A percentile compares a stretch with the other conserved stretches of the same genome.
Evolutionary conservation across 495 filamentous ascomycete genomes (phyloP).

Genomic region (Penicillium cataractarum): DNA sequence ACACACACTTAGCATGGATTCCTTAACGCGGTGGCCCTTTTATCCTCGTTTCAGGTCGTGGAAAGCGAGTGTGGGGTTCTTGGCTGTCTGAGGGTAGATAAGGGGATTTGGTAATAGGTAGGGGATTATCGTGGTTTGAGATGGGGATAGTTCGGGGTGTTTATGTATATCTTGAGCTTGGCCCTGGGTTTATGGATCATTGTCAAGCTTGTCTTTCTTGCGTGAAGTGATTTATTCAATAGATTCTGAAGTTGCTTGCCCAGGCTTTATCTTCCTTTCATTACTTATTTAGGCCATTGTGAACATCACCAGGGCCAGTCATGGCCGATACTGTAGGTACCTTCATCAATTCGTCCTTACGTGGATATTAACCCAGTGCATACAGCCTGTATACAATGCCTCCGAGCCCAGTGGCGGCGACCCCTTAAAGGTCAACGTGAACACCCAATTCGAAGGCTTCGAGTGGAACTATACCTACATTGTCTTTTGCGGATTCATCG

Average conservation of each 20-base stretch:
- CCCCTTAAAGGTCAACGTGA: slow-evolving; percentile 50
- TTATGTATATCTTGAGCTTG: slow-evolving; percentile 7
- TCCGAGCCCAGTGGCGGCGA: slow-evolving; percentile 51
- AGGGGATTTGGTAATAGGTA: slow-evolving; percentile 2
- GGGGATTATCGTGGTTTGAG: not conserved
- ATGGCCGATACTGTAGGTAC: slow-evolving; percentile 19
- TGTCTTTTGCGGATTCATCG: slow-evolving; percentile 53
- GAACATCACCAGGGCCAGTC: not conserved
- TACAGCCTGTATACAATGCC: slow-evolving; percentile 44
- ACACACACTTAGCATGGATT: not conserved
- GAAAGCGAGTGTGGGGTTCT: slow-evolving; percentile 9
- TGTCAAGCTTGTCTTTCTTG: not conserved
- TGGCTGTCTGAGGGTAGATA: slow-evolving; percentile 16
- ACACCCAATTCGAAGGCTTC: slow-evolving; percentile 51
- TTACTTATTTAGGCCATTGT: not conserved
- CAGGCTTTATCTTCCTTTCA: not conserved
- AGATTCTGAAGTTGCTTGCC: not conserved
- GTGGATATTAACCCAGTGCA: not conserved
- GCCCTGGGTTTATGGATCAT: not conserved
- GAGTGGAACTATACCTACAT: slow-evolving; percentile 58
- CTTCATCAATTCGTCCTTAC: not conserved
- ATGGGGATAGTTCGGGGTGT: not conserved
- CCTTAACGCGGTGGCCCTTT: not conserved
- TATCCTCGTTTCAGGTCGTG: not conserved
- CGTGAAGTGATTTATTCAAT: not conserved